phyloP scores from a whole-genome alignment of 805 yeast genomes.

The Lipomyces lipofer region DNA sequence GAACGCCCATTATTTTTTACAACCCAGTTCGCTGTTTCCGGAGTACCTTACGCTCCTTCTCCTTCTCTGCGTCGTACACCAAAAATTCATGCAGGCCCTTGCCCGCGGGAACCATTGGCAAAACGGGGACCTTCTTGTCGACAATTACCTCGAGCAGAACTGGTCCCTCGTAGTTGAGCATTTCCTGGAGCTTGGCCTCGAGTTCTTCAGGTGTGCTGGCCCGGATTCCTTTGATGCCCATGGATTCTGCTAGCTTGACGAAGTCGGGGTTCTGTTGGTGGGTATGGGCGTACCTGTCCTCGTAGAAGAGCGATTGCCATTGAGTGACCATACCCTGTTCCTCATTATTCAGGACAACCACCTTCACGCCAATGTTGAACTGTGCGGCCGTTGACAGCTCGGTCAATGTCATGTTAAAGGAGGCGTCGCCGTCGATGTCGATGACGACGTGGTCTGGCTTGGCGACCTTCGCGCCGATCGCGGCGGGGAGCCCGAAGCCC shows the following conservation, averaged over 20 bases:
- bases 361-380: conserved; percentile 86
- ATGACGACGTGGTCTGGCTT: conserved; percentile 92
- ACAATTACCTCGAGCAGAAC: conserved; percentile 86
- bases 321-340: conserved; percentile 99
- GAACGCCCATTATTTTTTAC: too few relatives aligned
- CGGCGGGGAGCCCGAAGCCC: conserved; percentile 98
- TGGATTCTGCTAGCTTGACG: conserved; percentile 87
- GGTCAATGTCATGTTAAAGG: conserved; percentile 96
- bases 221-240: conserved; percentile 86
- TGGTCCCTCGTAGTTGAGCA: conserved; percentile 79
- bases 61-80: conserved; percentile 78
- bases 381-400: conserved; percentile 94
- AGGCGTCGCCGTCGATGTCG: conserved; percentile 98
- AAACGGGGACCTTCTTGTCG: conserved; percentile 89
- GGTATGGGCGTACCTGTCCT: conserved; percentile 96
- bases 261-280: conserved; percentile 95
- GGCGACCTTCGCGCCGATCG: conserved; percentile 97
- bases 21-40: conserved; percentile 25
- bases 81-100: conserved; percentile 92
- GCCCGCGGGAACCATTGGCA: conserved; percentile 98
- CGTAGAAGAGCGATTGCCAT: conserved; percentile 97
- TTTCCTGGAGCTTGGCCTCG: conserved; percentile 57
- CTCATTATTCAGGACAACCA: conserved; percentile 88
- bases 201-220: conserved; percentile 68
- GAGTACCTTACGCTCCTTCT: conserved; percentile 48